Base-by-base conservation (phyloP, 768 basidiomycete genomes). In the Lactarius evosmus region DNA sequence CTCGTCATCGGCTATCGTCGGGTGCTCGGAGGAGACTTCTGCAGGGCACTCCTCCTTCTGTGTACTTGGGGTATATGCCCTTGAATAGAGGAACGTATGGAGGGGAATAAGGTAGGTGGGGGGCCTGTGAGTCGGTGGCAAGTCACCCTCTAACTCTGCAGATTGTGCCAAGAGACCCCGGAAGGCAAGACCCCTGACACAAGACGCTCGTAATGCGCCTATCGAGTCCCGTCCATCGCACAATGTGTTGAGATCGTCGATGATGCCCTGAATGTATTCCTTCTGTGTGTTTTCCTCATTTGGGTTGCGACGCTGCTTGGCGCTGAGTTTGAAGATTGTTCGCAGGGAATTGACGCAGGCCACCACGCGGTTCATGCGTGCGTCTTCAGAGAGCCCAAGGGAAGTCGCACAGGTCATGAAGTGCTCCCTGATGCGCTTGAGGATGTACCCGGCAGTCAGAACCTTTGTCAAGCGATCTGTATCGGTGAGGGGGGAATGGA, bases 321-420 rank as follows among this genome's bases (percentile, higher is more conserved):
- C 11, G 22, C 2, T 34, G 5, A 33, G 34, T n/a, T n/a, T n/a
- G 34, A 59, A 58, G 27, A 63, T 59, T 19, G 30, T 27, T 27
- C 52, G 41, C 11, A 59, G 41, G 19, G 52, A 58, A 4, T 63
- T 14, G 27, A 63, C 25, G n/a, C 52, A 63, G 4, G 33, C n/a
- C 6, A 3, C 49, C 41, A 59, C 62, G 7, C 62, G 62, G 1
- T 27, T 9, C 1, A 59, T 7, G 33, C 27, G 30, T 27, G 52
- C 33, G 8, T 59, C 27, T 17, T 59, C 57, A 6, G 62, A 55
- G n/a, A 63, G 62, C 2, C 55, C 58, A 0, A 27, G 17, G 0
- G 41, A 34, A 4, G 53, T 59, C 1, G 29, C 52, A 16, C 62
- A 63, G 7, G 44, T 63, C 33, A 59, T 16, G 16, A 63, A 14